These are phyloP conservation scores for Ampelomyces quisqualis DNA, from an alignment of 2,329 filamentous ascomycete species.

Conservation along the genomic window DNA sequence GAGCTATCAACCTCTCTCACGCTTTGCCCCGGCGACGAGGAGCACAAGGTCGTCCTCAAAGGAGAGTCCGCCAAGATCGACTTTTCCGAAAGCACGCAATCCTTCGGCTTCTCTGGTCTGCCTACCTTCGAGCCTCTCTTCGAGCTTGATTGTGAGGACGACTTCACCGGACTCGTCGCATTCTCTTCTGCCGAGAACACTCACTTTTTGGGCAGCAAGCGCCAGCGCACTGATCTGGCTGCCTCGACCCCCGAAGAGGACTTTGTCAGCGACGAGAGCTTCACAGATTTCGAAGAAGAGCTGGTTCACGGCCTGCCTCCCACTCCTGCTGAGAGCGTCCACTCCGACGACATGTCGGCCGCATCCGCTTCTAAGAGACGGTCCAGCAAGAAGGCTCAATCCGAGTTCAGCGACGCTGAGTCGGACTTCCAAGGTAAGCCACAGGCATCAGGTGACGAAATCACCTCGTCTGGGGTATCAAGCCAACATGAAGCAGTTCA, in stretches of 20 bases:
- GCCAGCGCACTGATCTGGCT: constrained; percentile 69
- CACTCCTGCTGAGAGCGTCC: constrained; percentile 60
- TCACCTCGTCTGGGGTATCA: constrained; percentile 40
- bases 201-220: constrained; percentile 64
- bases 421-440: constrained; percentile 41
- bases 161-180: constrained; percentile 75
- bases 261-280: constrained; percentile 73
- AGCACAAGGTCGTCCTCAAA: constrained; percentile 56
- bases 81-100: constrained; percentile 38
- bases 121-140: constrained; percentile 82
- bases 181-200: constrained; percentile 62
- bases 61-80: constrained; percentile 44
- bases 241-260: constrained; percentile 68
- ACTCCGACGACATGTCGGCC: constrained; percentile 33
- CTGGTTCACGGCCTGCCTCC: constrained; percentile 62
- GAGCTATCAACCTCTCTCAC: constrained; percentile 67
- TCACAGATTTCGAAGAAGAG: constrained; percentile 73
- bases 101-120: constrained; percentile 56
- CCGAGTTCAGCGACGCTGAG: constrained; percentile 39
- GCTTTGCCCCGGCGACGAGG: constrained; percentile 64
- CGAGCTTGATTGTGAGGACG: constrained; percentile 88
- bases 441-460: constrained; percentile 35
- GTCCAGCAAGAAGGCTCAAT: constrained; percentile 29
- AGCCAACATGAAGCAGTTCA: constrained; percentile 41
- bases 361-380: constrained; percentile 29